Evolutionary conservation across 176 grass and related monocot species (phyloP), one percentile per base, ranked within the genome.

Genomic region (Alopecurus myosuroides): DNA sequence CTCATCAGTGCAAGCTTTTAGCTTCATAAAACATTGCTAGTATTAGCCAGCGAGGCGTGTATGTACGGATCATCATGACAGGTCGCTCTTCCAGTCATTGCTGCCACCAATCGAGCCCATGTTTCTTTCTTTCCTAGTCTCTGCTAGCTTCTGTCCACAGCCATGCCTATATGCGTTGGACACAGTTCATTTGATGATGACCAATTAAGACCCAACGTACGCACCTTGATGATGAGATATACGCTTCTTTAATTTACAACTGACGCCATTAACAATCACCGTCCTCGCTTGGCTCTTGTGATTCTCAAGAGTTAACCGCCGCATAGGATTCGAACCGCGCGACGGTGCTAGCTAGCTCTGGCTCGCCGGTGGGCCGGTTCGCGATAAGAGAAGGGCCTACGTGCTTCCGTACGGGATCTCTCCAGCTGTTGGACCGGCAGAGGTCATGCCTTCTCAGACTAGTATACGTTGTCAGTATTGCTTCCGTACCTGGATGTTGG

Each of bases 201-300:
- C 1, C 68, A 42, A 37, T 42, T 70, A n/a, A 58, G 11, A 28
- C 13, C 11, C 29, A 3, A 22, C 52, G 13, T 51, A 71, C 52
- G 13, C 68, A 71, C 71, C 78, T 36, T 71, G 63, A 34, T 40
- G 77, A 18, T 3, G 37, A 56, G 57, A 86, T 86, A 82, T 82
- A n/a, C n/a, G 45, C 5, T 86, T 87, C 37, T 90, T 87, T 87
- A n/a, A n/a, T n/a, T n/a, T n/a, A 80, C 13, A 68, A 14, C 22
- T 18, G 67, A 22, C 46, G 23, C 3, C 78, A 86, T 89, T 77
- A 60, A 75, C 13, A 82, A 79, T 56, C 19, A 82, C 79, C 58
- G 76, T 40, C 81, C 34, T 61, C 80, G 73, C 46, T 49, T 15
- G 36, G 36, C 73, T 77, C 48, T 44, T 69, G 71, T 19, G 52